phyloP scores from a whole-genome alignment of 2,329 filamentous ascomycete genomes.

The Alternaria ventricosa region DNA sequence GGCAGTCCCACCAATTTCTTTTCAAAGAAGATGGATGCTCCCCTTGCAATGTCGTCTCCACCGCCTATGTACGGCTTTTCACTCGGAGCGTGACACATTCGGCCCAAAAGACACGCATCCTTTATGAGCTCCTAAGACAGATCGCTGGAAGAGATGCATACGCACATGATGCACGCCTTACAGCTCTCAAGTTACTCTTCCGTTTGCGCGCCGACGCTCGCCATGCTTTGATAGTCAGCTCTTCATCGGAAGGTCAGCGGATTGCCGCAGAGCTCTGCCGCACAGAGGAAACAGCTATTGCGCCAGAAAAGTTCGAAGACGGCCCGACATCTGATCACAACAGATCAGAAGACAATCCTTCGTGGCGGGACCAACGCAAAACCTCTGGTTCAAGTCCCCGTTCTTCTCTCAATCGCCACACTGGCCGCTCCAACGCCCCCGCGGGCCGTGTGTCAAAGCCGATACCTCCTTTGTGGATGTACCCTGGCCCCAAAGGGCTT shows the following conservation, averaged over 20 bases:
- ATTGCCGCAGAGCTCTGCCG: constrained; percentile 76
- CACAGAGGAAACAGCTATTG: constrained; percentile 60
- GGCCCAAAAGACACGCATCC: constrained; percentile 65
- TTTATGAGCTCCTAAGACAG: constrained; percentile 46
- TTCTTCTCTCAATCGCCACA: constrained; percentile 41
- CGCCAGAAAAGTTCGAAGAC: constrained; percentile 53
- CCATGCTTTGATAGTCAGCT: constrained; percentile 74
- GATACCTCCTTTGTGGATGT: constrained; percentile 61
- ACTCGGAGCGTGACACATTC: constrained; percentile 73
- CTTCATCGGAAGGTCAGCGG: constrained; percentile 73
- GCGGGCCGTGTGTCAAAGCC: constrained; percentile 42
- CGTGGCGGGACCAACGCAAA: constrained; percentile 42
- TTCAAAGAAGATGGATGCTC: constrained; percentile 51
- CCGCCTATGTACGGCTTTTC: constrained; percentile 77
- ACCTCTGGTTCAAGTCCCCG: constrained; percentile 39
- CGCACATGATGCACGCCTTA: constrained; percentile 47
- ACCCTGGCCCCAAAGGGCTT: constrained; percentile 60
- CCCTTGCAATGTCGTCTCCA: constrained; percentile 72
- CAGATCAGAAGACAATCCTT: constrained; percentile 37
- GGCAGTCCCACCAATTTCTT: constrained; percentile 24
- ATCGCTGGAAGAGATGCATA: constrained; percentile 42
- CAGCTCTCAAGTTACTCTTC: constrained; percentile 64
- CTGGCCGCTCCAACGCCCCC: constrained; percentile 29
- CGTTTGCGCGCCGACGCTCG: constrained; percentile 83
- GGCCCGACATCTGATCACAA: constrained; percentile 24